Evolutionary conservation across 352 stramenopile species (phyloP), one percentile per base, ranked within the genome.

Genomic region (Globisporangium paddicum): DNA sequence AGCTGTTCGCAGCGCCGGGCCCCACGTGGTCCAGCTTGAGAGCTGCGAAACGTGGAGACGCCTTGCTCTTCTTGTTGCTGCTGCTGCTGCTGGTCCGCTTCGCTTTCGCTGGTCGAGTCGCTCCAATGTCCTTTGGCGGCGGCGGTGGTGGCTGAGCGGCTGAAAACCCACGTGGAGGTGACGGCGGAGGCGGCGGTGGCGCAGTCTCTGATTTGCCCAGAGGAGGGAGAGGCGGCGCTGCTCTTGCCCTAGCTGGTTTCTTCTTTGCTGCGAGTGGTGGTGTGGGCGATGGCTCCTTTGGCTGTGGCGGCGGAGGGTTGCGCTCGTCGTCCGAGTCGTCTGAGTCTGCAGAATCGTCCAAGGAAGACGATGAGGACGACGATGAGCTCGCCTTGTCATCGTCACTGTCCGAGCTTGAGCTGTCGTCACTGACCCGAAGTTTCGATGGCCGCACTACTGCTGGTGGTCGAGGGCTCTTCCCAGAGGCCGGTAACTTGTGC

Each of bases 371-470:
- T 2, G 73, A 79, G 5, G 72, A 79, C 3, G 74, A 77, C 2
- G 72, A 75, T 3, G 59, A 50, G 28, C 42, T 58, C 14, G 58
- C 63, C 19, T 74, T 77, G 40, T 60, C 53, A 14, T 62, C 72
- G 45, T 68, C 81, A 28, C 69, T 71, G 1, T 89, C 77, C 14
- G 79, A 88, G 64, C 77, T 90, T 1, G 79, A 89, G 58, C 74
- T 92, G 44, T 82, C 51, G 26, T 63, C 73, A 50, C 75, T 89
- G 44, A 86, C 73, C 25, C 76, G 58, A 9, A 87, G 70, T 6
- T 68, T 64, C 9, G 64, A 64, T 26, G 30, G 28, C 5, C 67
- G 73, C 19, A 61, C 32, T 58, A 35, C 38, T 32, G 57, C 34
- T 49, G 44, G 14, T 38, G 19, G 34, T 4, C 48, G 58, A 34